These are phyloP conservation scores for Diplocarpon rosae DNA, from an alignment of 2,329 filamentous ascomycete species.

Conservation along the genomic window DNA sequence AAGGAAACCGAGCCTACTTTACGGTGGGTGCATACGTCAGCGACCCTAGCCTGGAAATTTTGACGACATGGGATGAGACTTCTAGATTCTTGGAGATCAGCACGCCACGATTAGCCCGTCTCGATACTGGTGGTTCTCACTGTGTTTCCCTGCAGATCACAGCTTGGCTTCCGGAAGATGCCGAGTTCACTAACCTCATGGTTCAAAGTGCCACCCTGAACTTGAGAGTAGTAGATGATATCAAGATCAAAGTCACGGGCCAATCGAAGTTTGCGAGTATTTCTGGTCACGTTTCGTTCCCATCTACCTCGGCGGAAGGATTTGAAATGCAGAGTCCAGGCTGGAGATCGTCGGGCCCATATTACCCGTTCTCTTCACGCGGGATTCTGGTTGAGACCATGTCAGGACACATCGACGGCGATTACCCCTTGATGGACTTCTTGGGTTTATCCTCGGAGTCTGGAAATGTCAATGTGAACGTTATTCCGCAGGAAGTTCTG, in stretches of 20 bases:
- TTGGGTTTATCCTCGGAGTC: slow-evolving; percentile 19
- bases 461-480: slow-evolving; percentile 15
- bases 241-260: slow-evolving; percentile 18
- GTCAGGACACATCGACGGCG: slow-evolving; percentile 21
- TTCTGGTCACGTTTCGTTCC: slow-evolving; percentile 20
- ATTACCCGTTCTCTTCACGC: slow-evolving; percentile 17
- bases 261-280: slow-evolving; percentile 15
- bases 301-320: slow-evolving; percentile 1
- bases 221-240: slow-evolving; percentile 18
- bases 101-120: slow-evolving; percentile 17
- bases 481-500: slow-evolving; percentile 16
- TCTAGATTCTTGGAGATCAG: slow-evolving; percentile 16
- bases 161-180: slow-evolving; percentile 25
- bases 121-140: slow-evolving; percentile 7
- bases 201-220: slow-evolving; percentile 18
- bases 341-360: slow-evolving; percentile 1
- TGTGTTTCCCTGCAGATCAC: slow-evolving; percentile 25
- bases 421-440: slow-evolving; percentile 23
- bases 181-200: slow-evolving; percentile 14
- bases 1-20: slow-evolving; percentile 16
- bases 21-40: slow-evolving; percentile 20
- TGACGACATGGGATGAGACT: slow-evolving; percentile 16
- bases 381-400: slow-evolving; percentile 20
- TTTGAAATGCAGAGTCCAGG: neutral
- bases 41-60: slow-evolving; percentile 14